Conservation (phyloP, 768 basidiomycete genomes). For the Pholiota molesta region DNA sequence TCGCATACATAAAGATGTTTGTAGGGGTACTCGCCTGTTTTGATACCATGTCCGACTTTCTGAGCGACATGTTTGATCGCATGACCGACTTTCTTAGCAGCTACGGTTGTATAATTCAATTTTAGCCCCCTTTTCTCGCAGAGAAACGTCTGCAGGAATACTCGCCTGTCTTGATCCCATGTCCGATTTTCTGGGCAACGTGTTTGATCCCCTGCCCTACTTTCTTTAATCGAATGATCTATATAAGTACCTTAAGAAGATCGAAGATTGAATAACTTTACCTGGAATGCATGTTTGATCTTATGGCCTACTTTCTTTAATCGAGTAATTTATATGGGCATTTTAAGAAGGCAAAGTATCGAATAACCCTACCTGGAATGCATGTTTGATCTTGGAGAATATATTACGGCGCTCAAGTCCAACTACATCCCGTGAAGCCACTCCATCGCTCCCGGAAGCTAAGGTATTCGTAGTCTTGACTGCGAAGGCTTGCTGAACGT, state of each 20-base stretch:
- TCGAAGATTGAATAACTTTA: not conserved
- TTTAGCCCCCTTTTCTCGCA: too few species aligned
- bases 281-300: constrained; percentile 14
- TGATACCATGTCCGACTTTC: constrained; percentile 3
- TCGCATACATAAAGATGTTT: not conserved
- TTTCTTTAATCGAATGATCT: not conserved
- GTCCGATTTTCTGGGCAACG: not conserved
- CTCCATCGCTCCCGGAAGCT: not conserved
- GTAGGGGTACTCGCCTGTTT: not conserved
- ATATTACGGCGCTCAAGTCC: constrained; percentile 13
- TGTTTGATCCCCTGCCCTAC: constrained; percentile 4
- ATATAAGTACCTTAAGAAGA: not conserved
- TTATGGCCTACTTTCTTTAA: constrained; percentile 7
- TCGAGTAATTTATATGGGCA: too few species aligned
- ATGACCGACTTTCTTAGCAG: too few species aligned
- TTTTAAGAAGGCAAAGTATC: not conserved
- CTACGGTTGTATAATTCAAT: too few species aligned
- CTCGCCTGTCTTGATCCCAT: constrained; percentile 10
- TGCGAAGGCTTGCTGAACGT: not conserved
- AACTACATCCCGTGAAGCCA: constrained; percentile 4
- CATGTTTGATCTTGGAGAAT: constrained; percentile 15
- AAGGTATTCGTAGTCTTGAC: not conserved
- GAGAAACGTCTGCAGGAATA: too few species aligned
- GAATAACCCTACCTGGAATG: constrained; percentile 8
- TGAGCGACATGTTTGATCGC: too few species aligned